These are phyloP conservation scores for Senna tora DNA, from an alignment of 306 rosid genomes.

Conservation along the genomic window DNA sequence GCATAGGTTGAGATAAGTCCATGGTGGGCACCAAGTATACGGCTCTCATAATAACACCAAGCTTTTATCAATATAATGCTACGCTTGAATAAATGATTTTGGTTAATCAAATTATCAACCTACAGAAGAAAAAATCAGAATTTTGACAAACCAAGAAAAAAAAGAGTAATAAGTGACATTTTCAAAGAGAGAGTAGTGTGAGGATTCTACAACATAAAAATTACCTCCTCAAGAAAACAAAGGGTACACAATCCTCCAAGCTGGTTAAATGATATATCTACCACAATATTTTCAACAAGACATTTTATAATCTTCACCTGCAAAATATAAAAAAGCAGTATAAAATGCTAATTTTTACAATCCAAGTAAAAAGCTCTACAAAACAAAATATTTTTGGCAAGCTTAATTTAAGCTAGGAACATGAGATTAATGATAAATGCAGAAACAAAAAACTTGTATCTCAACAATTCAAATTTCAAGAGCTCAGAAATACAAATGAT, in stretches of 20 bases:
- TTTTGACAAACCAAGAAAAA: constrained; percentile 18
- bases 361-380: not conserved
- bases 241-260: constrained; percentile 92
- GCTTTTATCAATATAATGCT: constrained; percentile 86
- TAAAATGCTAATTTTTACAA: not conserved
- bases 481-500: not conserved
- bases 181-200: constrained; percentile 27
- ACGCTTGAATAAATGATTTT: constrained; percentile 82
- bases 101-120: constrained; percentile 78
- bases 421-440: not conserved
- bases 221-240: constrained; percentile 90
- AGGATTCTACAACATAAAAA: constrained; percentile 27
- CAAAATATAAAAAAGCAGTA: not conserved
- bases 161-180: not conserved
- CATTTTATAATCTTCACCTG: constrained; percentile 88
- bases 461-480: not conserved
- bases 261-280: constrained; percentile 87
- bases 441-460: not conserved
- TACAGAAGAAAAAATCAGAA: constrained; percentile 41
- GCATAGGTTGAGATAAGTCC: constrained; percentile 92
- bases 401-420: constrained; percentile 6
- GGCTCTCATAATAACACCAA: constrained; percentile 93
- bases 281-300: constrained; percentile 88
- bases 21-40: constrained; percentile 91
- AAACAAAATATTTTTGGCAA: not conserved